These are phyloP conservation scores for Chrysoporthe deuterocubensis DNA, from an alignment of 2,329 filamentous ascomycete genomes.

Conservation along the genomic window DNA sequence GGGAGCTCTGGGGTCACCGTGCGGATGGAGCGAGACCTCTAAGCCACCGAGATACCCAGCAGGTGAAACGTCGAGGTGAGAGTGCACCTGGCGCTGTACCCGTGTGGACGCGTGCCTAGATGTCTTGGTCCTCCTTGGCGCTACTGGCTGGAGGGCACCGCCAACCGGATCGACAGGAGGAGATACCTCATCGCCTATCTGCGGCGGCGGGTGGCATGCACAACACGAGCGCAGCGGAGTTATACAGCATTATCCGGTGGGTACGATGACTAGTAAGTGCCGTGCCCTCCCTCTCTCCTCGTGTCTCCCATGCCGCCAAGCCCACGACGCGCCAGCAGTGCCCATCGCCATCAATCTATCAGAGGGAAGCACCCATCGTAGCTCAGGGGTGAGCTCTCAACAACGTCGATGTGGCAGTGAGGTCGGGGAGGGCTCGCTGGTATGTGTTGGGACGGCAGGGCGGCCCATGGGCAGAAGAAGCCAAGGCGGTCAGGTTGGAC, in stretches of 20 bases:
- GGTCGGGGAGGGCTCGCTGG: neutral
- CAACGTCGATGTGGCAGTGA: neutral
- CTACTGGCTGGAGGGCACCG: neutral
- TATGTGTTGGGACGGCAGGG: slow-evolving; percentile 12
- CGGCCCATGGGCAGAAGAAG: too few species aligned
- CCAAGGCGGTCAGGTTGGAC: slow-evolving; percentile 19
- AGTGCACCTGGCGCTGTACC: neutral
- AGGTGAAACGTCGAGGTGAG: neutral
- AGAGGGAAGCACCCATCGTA: too few species aligned
- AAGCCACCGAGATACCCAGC: neutral
- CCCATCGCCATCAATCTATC: too few species aligned
- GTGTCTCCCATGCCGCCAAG: too few species aligned
- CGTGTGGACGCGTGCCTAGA: neutral
- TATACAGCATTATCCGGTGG: too few species aligned
- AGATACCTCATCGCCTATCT: neutral
- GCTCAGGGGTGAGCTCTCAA: slow-evolving; percentile 5
- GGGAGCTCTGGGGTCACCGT: slow-evolving; percentile 14
- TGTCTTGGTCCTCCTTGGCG: neutral
- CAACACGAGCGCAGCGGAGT: neutral
- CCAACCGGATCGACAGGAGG: slow-evolving; percentile 19
- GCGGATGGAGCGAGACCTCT: neutral
- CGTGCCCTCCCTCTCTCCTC: too few species aligned
- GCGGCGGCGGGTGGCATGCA: neutral
- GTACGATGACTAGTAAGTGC: too few species aligned
- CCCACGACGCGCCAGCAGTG: too few species aligned